Base-by-base conservation (phyloP, 345 rosid species). In the Triadica sebifera region DNA sequence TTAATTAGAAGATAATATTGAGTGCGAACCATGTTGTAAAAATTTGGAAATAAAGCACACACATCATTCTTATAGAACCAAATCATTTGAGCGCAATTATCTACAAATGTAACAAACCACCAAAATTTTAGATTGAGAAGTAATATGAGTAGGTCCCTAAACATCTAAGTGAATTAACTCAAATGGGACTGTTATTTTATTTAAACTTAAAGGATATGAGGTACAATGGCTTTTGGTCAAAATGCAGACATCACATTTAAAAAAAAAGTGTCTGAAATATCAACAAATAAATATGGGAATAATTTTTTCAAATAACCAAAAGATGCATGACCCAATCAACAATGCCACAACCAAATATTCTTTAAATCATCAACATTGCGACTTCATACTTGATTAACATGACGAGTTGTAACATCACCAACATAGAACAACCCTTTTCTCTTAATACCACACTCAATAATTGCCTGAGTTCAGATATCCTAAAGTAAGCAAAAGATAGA, bases 291-390 rank as follows among this genome's bases (percentile, higher is more conserved):
- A n/a, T 12, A 39, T 1, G 67, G 50, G 1, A 64, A 39, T 6
- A 38, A 19, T 64, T 39, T 64, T 15, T 64, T 64, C 22, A 64
- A 64, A 10, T 64, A 64, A 1, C 7, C 2, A 3, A 64, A 64
- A 3, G 49, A 39, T 7, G 68, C 25, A 2, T 64, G 50, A 19
- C 50, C 68, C 5, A 64, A 15, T 20, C 29, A 6, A 39, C 3
- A 12, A 39, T 64, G 67, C 67, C 45, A 64, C 1, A 64, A 17
- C 67, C 50, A 64, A 10, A 64, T 64, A 1, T 64, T 64, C 50
- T 64, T 64, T 3, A 5, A 17, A 0, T 6, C 19, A 0, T 39
- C 19, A 0, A 2, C 49, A n/a, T n/a, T n/a, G n/a, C n/a, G n/a
- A n/a, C n/a, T n/a, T n/a, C n/a, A n/a, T n/a, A n/a, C n/a, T n/a